A percentile compares a stretch with the other conserved stretches of the same genome.
Conservation (phyloP, 2,329 filamentous ascomycete species). For the Periglandula ipomoeae region DNA sequence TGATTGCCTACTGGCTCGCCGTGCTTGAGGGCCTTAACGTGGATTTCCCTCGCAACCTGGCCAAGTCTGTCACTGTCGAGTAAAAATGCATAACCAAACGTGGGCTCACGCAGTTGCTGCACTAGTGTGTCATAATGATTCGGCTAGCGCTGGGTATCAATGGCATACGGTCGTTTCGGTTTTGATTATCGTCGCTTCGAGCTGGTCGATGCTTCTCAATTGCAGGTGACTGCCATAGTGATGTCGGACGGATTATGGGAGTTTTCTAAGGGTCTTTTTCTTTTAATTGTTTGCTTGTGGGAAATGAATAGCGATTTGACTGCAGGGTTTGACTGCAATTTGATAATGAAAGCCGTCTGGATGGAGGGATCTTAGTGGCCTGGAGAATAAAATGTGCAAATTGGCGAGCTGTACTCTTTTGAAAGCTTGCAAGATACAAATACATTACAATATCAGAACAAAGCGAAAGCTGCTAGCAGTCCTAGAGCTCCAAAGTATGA, state of each 20-base stretch:
- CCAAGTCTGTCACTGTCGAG: conserved; percentile 98
- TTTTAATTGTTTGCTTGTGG: neutral
- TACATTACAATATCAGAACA: neutral
- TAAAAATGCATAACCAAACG: conserved; percentile 39
- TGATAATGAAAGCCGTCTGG: conserved; percentile 4
- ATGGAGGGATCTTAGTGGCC: neutral
- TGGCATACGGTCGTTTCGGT: neutral
- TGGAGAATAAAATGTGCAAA: conserved; percentile 1
- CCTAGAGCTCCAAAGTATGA: too few relatives aligned
- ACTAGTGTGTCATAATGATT: conserved; percentile 5
- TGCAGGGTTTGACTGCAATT: conserved; percentile 8
- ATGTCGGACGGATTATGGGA: conserved; percentile 11
- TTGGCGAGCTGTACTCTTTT: neutral
- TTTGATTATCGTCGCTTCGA: neutral
- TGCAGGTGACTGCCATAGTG: conserved; percentile 1
- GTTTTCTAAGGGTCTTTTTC: conserved; percentile 9
- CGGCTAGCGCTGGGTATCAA: too few relatives aligned
- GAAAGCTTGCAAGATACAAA: neutral
- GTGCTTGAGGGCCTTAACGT: conserved; percentile 95
- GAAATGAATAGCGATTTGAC: conserved; percentile 11
- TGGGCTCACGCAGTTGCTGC: neutral
- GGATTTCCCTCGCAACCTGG: conserved; percentile 96
- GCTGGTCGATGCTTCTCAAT: neutral
- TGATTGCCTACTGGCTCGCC: conserved; percentile 98
- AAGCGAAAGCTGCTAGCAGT: neutral